Evolutionary conservation across 352 stramenopile species (phyloP), one percentile per base, ranked within the genome.

Genomic region (Globisporangium paddicum): DNA sequence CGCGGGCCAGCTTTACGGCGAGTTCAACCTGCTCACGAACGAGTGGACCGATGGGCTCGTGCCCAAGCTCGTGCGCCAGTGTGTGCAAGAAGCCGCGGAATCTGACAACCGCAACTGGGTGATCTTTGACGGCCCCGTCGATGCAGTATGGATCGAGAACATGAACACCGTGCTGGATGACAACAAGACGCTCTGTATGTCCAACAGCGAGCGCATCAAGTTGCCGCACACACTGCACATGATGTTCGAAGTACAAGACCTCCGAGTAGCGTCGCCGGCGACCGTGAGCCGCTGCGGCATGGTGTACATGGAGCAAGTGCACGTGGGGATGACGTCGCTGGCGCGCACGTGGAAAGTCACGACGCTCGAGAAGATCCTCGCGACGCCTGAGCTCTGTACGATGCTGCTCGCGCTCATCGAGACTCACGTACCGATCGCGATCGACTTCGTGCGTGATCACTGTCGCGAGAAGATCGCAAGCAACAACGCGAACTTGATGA

Each of bases 21-120:
- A 98, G 56, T 98, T 98, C 62, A 98, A 97, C 57, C 56, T 91
- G 35, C 65, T 98, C 16, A 98, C 95, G 0, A 96, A 96, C 41
- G 95, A 98, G 59, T 98, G 95, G 95, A 95, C 89, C 8, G 94
- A 98, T 40, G 89, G 87, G 11, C 71, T 97, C 3, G 93, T 98
- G 2, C 92, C 93, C 0, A 96, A 96, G 41, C 83, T 98, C 19
- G 96, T 98, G 53, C 87, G 88, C 3, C 85, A 96, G 55, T 95
- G 83, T 44, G 83, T 96, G 1, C 69, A 82, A 18, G 85, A 92
- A 63, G 82, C 82, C 0, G 79, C 75, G 1, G 86, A 95, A 59
- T 86, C 66, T 0, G 86, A 96, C 28, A 85, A 87, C 25, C 82
- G 87, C 9, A 96, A 97, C 58, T 97, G 90, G 90, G 86, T 97